Conservation (phyloP, 176 grass and related monocot species). For the Carex cristatella region DNA sequence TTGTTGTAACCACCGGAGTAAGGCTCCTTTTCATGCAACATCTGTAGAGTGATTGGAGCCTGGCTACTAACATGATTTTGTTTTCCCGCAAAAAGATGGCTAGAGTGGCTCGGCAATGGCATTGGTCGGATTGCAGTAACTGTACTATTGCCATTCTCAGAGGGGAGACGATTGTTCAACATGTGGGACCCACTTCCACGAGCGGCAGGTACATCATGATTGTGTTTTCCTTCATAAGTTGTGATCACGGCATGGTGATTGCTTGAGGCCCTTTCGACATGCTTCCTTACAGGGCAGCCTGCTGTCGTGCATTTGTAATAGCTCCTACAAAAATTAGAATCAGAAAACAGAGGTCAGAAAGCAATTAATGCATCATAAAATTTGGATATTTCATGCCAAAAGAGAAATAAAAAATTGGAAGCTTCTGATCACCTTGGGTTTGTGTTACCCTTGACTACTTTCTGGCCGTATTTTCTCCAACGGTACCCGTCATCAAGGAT, state of each 20-base stretch:
- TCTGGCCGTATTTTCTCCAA: conserved; percentile 52
- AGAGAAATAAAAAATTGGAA: neutral
- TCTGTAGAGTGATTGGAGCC: conserved; percentile 22
- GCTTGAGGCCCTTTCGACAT: conserved; percentile 41
- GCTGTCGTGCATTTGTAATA: conserved; percentile 42
- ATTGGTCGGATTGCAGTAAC: conserved; percentile 28
- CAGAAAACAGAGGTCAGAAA: neutral
- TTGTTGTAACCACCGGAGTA: neutral
- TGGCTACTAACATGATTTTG: neutral
- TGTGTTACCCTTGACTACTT: conserved; percentile 50
- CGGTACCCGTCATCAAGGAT: conserved; percentile 41
- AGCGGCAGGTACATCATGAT: conserved; percentile 38
- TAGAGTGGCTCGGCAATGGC: neutral
- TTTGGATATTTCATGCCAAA: neutral
- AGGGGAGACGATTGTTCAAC: neutral
- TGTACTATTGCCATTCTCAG: neutral
- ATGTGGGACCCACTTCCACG: conserved; percentile 22
- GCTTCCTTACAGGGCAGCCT: conserved; percentile 39
- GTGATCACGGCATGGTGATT: conserved; percentile 35
- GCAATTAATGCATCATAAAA: neutral
- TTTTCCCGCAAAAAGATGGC: conserved; percentile 1
- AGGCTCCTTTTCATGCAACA: conserved; percentile 16
- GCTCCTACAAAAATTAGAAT: conserved; percentile 26
- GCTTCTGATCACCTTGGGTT: conserved; percentile 38
- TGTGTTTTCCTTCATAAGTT: conserved; percentile 51